Conservation (phyloP, 129 eudicot genomes). For the Lactuca sativa region DNA sequence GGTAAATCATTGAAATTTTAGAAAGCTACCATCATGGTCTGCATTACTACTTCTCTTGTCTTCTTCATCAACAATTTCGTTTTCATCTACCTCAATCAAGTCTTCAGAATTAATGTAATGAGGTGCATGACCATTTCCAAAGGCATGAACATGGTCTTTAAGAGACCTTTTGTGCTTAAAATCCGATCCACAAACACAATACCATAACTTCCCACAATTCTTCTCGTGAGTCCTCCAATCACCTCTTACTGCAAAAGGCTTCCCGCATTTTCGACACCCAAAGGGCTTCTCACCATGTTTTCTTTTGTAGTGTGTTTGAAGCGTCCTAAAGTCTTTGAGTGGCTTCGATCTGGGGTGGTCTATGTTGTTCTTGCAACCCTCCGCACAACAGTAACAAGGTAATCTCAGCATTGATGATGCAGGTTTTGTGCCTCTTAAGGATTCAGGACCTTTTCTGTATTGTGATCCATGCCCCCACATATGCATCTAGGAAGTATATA, state of each 20-base stretch:
- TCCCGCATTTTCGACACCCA: constrained; percentile 74
- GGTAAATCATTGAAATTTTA: constrained; percentile 24
- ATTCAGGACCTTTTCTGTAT: constrained; percentile 82
- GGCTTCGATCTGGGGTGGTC: constrained; percentile 89
- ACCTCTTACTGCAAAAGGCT: constrained; percentile 80
- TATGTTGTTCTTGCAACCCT: constrained; percentile 91
- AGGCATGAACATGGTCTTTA: constrained; percentile 78
- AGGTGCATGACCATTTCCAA: constrained; percentile 79
- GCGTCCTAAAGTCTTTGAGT: constrained; percentile 79
- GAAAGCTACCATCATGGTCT: constrained; percentile 27
- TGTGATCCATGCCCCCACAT: constrained; percentile 99
- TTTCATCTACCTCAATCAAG: constrained; percentile 26
- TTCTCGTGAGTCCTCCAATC: constrained; percentile 97
- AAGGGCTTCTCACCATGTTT: constrained; percentile 79
- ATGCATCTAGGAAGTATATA: constrained; percentile 62
- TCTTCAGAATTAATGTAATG: constrained; percentile 44
- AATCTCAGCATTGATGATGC: constrained; percentile 63
- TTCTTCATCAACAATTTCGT: constrained; percentile 34
- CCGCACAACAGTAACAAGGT: constrained; percentile 90
- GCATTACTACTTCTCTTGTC: constrained; percentile 30
- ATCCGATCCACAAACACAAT: constrained; percentile 88
- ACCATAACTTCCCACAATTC: constrained; percentile 87
- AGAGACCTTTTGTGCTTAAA: constrained; percentile 90
- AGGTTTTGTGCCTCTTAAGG: constrained; percentile 68
- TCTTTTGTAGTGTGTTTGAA: constrained; percentile 89